A percentile compares a stretch with the other conserved stretches of the same genome.
phyloP scores from a whole-genome alignment of 2,329 filamentous ascomycete genomes.

The Clonostachys solani region DNA sequence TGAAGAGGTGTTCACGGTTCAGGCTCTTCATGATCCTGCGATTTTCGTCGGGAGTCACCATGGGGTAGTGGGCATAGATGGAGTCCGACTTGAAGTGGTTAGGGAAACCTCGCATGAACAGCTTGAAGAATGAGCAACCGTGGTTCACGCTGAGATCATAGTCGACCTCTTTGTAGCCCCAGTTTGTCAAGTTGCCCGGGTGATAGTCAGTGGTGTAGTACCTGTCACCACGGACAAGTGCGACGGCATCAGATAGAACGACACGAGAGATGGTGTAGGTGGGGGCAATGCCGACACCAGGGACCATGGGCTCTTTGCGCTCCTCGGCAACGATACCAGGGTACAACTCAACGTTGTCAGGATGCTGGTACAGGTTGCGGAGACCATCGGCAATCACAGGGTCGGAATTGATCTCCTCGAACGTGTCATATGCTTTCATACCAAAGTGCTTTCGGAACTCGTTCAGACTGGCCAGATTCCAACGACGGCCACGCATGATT shows the following conservation, averaged over 20 bases:
- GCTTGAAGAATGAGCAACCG: constrained; percentile 81
- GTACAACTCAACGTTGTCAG: constrained; percentile 77
- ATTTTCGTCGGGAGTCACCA: constrained; percentile 68
- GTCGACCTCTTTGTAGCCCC: constrained; percentile 73
- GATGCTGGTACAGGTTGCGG: constrained; percentile 68
- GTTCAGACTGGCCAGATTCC: constrained; percentile 76
- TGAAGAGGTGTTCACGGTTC: constrained; percentile 64
- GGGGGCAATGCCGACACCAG: constrained; percentile 70
- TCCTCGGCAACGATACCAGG: constrained; percentile 75
- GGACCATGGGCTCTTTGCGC: constrained; percentile 68
- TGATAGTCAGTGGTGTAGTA: constrained; percentile 79
- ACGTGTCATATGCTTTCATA: constrained; percentile 69
- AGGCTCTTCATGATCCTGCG: constrained; percentile 64
- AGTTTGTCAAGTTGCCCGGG: constrained; percentile 72
- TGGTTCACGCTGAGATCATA: constrained; percentile 73
- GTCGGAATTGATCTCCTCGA: constrained; percentile 81
- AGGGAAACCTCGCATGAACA: constrained; percentile 76
- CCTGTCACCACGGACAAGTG: constrained; percentile 73
- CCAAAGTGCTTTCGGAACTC: constrained; percentile 83
- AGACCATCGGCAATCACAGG: constrained; percentile 64
- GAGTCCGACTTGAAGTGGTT: constrained; percentile 74
- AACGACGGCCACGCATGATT: constrained; percentile 71
- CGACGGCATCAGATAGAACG: constrained; percentile 72
- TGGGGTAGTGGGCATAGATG: constrained; percentile 78
- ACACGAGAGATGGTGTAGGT: constrained; percentile 75